phyloP scores from a whole-genome alignment of 352 stramenopile species.

The Elongisporangium senticosum region DNA sequence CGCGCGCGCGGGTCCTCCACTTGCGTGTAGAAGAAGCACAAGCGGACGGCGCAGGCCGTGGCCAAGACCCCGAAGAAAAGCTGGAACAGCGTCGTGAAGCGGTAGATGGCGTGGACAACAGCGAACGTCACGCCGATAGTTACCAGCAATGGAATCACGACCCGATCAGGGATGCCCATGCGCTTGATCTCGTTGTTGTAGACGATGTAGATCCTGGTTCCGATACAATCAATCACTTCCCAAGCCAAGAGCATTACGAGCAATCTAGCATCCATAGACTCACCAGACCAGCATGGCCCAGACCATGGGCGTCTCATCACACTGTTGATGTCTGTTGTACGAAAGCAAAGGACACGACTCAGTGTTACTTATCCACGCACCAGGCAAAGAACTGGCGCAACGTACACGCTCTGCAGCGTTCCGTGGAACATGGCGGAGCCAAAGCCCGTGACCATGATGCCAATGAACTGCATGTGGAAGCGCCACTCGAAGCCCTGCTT shows the following conservation, averaged over 20 bases:
- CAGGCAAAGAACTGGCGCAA: background rate
- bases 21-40: slow-evolving; percentile 55
- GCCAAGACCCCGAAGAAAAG: slow-evolving; percentile 68
- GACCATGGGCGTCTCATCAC: slow-evolving; percentile 83
- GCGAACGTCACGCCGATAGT: slow-evolving; percentile 56
- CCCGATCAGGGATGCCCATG: slow-evolving; percentile 31
- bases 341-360: background rate
- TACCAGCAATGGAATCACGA: slow-evolving; percentile 44
- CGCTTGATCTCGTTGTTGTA: slow-evolving; percentile 69
- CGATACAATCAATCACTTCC: background rate
- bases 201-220: slow-evolving; percentile 68
- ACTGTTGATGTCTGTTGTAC: slow-evolving; percentile 53
- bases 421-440: slow-evolving; percentile 84
- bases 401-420: slow-evolving; percentile 71
- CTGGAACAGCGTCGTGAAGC: slow-evolving; percentile 75
- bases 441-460: slow-evolving; percentile 74
- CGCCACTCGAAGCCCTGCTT: slow-evolving; percentile 67
- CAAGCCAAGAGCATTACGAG: background rate
- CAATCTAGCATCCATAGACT: background rate
- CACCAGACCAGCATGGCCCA: slow-evolving; percentile 75
- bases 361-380: background rate
- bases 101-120: slow-evolving; percentile 66
- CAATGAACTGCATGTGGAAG: slow-evolving; percentile 72
- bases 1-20: slow-evolving; percentile 47
- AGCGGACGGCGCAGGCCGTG: slow-evolving; percentile 35